phyloP scores from a whole-genome alignment of 768 basidiomycete species.

The Chlorophyllum brunneum region DNA sequence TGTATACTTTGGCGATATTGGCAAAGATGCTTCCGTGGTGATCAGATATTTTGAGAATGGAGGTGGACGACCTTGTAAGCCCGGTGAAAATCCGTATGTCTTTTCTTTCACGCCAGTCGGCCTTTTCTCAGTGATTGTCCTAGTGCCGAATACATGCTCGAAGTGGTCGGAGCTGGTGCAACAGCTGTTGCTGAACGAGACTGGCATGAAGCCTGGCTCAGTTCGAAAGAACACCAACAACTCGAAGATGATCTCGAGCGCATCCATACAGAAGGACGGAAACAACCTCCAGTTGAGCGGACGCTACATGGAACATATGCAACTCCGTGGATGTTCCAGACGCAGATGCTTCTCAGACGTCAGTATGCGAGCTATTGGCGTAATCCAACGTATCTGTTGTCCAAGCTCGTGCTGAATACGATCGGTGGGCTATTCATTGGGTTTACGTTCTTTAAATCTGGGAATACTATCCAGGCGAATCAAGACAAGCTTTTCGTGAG shows the following conservation, averaged over 20 bases:
- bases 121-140: conserved; percentile 22
- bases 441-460: conserved; percentile 62
- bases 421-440: conserved; percentile 52
- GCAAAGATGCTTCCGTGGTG: conserved; percentile 53
- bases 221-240: conserved; percentile 31
- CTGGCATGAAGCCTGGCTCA: conserved; percentile 53
- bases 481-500: conserved; percentile 67
- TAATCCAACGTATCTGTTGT: conserved; percentile 56
- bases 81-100: conserved; percentile 70
- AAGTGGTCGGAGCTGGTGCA: conserved; percentile 71
- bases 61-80: conserved; percentile 58
- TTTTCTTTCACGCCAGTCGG: not conserved
- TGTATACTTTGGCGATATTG: conserved; percentile 74
- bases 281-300: conserved; percentile 33
- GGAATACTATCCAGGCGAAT: conserved; percentile 48
- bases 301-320: conserved; percentile 44
- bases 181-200: conserved; percentile 48
- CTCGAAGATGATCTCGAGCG: conserved; percentile 35
- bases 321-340: conserved; percentile 50
- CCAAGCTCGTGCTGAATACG: conserved; percentile 55
- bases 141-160: conserved; percentile 64
- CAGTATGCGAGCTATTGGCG: conserved; percentile 48
- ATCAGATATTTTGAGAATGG: conserved; percentile 75
- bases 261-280: conserved; percentile 50
- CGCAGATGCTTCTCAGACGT: conserved; percentile 37